phyloP scores from a whole-genome alignment of 768 basidiomycete species.

The Boletus huronensis region DNA sequence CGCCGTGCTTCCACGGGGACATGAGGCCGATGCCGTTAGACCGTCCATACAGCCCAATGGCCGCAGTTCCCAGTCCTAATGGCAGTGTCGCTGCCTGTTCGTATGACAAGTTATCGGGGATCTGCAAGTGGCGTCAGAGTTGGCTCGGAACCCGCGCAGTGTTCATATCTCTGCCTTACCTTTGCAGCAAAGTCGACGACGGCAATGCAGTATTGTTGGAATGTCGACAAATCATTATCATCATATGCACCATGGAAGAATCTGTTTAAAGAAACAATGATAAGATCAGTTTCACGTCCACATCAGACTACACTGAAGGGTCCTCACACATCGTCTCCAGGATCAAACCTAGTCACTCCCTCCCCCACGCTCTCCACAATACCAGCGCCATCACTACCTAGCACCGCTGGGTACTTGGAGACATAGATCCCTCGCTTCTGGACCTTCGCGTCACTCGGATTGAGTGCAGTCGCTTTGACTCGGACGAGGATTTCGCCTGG shows the following conservation, averaged over 20 bases:
- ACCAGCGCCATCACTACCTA: slow-evolving; percentile 52
- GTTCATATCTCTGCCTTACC: slow-evolving; percentile 22
- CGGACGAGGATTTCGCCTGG: slow-evolving; percentile 48
- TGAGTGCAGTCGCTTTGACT: slow-evolving; percentile 45
- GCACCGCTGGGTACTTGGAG: slow-evolving; percentile 42
- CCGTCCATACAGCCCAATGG: slow-evolving; percentile 45
- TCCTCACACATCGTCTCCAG: slow-evolving; percentile 52
- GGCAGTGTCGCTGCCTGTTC: slow-evolving; percentile 50
- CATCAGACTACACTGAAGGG: slow-evolving; percentile 6
- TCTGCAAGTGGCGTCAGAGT: slow-evolving; percentile 30
- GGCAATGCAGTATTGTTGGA: slow-evolving; percentile 45
- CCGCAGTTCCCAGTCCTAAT: slow-evolving; percentile 46
- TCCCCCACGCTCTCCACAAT: slow-evolving; percentile 49
- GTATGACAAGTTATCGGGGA: slow-evolving; percentile 45
- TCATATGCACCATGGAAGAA: slow-evolving; percentile 40
- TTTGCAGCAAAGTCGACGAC: slow-evolving; percentile 40
- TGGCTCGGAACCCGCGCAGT: not conserved
- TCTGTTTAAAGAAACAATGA: slow-evolving; percentile 25
- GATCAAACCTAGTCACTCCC: slow-evolving; percentile 46
- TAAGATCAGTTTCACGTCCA: slow-evolving; percentile 23
- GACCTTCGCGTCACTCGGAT: slow-evolving; percentile 54
- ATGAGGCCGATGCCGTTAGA: slow-evolving; percentile 41
- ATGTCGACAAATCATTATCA: slow-evolving; percentile 36
- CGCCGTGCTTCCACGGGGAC: slow-evolving; percentile 36
- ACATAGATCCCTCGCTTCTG: slow-evolving; percentile 39